Evolutionary conservation across 345 rosid species (phyloP), one percentile per base, ranked within the genome.

Genomic region (Camelina laxa): DNA sequence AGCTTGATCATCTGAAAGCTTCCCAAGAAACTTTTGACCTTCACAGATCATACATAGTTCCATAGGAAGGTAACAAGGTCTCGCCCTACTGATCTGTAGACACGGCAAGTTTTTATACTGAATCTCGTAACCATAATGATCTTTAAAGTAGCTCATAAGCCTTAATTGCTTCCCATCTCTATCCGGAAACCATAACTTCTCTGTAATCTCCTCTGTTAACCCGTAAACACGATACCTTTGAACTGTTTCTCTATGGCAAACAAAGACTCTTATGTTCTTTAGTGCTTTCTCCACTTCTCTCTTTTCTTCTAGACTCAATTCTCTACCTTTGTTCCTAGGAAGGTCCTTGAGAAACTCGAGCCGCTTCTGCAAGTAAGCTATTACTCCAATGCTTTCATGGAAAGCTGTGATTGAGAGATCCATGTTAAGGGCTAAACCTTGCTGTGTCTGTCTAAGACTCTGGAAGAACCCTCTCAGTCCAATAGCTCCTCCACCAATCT

Each of bases 11-110:
- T 94, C 98, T 0, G 98, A 88, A 38, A 94, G 93, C 81, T 91
- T 94, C 27, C 98, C 98, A 5, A 94, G 96, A 85, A 94, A 94
- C 75, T 91, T 94, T 84, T 94, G 98, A 31, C 98, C 98, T 83
- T 94, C 98, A 70, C 98, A 90, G 36, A 94, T 91, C 82, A 91
- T 84, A 67, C 98, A 94, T 16, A 94, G 91, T 67, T 94, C 98
- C 96, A 91, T 91, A 13, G 98, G 97, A 78, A 94, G 93, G 83
- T 94, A 94, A 80, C 97, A 94, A 16, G 97, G 95, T 60, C 87
- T 94, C 39, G 91, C 87, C 84, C 96, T 86, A 82, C 97, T 90
- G 21, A 87, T 85, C 84, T 91, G 98, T 72, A 94, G 81, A 80
- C 97, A 94, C 0, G 98, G 98, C 85, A 94, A 80, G 81, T 87